A percentile compares a stretch with the other conserved stretches of the same genome.
Conservation (phyloP, 148 eudicot species). For the Heliosperma pusillum region DNA sequence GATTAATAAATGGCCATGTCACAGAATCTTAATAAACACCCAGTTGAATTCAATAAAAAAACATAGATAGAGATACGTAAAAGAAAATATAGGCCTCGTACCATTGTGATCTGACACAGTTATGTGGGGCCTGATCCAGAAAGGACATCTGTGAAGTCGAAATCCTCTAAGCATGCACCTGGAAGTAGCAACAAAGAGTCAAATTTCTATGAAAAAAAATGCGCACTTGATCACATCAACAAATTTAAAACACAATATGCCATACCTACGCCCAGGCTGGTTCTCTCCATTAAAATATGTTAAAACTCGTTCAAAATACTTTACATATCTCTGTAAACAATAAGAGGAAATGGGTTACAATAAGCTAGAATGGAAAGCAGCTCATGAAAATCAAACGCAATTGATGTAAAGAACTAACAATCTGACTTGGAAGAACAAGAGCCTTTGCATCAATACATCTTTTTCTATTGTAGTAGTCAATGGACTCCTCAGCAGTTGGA, state of each 20-base stretch:
- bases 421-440: constrained; percentile 98
- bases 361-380: constrained; percentile 12
- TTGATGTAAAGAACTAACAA: constrained; percentile 47
- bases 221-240: background rate
- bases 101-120: constrained; percentile 89
- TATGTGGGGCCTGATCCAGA: constrained; percentile 89
- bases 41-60: background rate
- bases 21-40: background rate
- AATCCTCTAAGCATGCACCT: constrained; percentile 99
- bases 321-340: constrained; percentile 79
- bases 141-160: constrained; percentile 90
- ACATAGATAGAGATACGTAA: background rate
- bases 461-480: constrained; percentile 88
- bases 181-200: constrained; percentile 17
- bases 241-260: background rate
- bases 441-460: constrained; percentile 94
- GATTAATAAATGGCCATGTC: background rate
- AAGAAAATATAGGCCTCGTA: constrained; percentile 23
- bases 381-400: background rate
- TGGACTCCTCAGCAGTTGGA: constrained; percentile 99
- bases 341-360: constrained; percentile 19
- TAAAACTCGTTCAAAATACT: constrained; percentile 81
- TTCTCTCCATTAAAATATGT: constrained; percentile 87
- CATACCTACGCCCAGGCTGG: constrained; percentile 94
- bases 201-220: background rate